These are phyloP conservation scores for Chlamydomonas schloesseri DNA, from an alignment of 139 green algal genomes.

Conservation along the genomic window DNA sequence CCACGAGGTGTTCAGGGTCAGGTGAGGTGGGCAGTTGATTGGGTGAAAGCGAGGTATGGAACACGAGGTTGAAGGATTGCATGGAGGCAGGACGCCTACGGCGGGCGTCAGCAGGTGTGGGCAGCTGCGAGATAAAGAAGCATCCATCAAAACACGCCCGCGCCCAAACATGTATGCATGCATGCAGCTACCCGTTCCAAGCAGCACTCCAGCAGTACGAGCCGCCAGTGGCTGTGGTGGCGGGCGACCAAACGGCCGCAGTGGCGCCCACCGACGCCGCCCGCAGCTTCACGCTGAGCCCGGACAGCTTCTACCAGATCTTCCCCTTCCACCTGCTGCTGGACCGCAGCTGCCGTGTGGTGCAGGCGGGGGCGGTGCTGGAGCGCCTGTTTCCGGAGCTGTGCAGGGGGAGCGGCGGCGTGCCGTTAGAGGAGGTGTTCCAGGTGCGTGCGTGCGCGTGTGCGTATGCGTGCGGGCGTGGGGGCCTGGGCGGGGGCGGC, in stretches of 20 bases:
- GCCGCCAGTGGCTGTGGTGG: neutral
- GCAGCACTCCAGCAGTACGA: neutral
- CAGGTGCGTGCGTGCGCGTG: too few species aligned
- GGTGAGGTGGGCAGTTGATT: neutral
- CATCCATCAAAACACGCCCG: too few species aligned
- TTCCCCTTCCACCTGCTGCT: slow-evolving; percentile 65
- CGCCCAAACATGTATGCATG: too few species aligned
- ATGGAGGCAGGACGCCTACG: too few species aligned
- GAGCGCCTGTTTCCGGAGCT: slow-evolving; percentile 41
- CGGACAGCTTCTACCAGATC: slow-evolving; percentile 44
- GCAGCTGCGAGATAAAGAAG: too few species aligned
- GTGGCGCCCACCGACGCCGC: too few species aligned
- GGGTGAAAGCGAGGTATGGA: neutral
- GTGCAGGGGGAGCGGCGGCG: slow-evolving; percentile 3
- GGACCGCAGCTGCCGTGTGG: slow-evolving; percentile 22
- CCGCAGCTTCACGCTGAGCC: slow-evolving; percentile 30
- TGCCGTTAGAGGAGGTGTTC: neutral
- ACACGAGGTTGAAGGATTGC: too few species aligned
- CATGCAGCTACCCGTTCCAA: slow-evolving; percentile 47
- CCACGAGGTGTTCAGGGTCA: slow-evolving; percentile 45
- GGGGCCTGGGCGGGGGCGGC: too few species aligned
- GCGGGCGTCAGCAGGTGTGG: too few species aligned
- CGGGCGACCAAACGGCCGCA: too few species aligned
- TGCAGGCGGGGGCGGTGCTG: slow-evolving; percentile 49
- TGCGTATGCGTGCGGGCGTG: too few species aligned